Percentiles rank a stretch among this genome's conserved stretches.
These are phyloP conservation scores for Penicillium turbatum DNA, from an alignment of 495 filamentous ascomycete genomes.

Conservation along the genomic window DNA sequence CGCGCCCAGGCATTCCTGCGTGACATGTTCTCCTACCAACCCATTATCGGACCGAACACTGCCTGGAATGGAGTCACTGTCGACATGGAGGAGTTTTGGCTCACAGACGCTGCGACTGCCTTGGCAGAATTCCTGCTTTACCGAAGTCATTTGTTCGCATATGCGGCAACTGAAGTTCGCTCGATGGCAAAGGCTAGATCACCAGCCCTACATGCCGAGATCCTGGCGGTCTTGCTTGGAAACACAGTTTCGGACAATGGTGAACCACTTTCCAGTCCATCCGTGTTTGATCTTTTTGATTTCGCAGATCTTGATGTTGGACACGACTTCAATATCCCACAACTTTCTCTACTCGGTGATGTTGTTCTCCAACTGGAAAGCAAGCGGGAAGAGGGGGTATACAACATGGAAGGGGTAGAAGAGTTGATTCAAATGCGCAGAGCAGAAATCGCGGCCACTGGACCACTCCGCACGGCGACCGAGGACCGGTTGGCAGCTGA, in stretches of 20 bases:
- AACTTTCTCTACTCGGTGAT: slow-evolving; percentile 52
- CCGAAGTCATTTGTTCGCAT: slow-evolving; percentile 72
- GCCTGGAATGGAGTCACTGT: slow-evolving; percentile 63
- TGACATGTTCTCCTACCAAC: slow-evolving; percentile 60
- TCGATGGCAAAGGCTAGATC: slow-evolving; percentile 64
- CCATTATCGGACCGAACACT: slow-evolving; percentile 56
- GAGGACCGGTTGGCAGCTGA: slow-evolving; percentile 55
- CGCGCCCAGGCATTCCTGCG: slow-evolving; percentile 70
- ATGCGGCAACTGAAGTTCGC: slow-evolving; percentile 77
- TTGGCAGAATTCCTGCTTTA: slow-evolving; percentile 70
- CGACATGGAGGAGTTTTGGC: slow-evolving; percentile 57
- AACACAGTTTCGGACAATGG: slow-evolving; percentile 60
- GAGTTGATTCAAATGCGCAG: slow-evolving; percentile 55
- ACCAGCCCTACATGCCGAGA: slow-evolving; percentile 69
- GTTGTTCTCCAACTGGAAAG: slow-evolving; percentile 59
- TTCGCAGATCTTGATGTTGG: slow-evolving; percentile 70
- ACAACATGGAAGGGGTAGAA: slow-evolving; percentile 54
- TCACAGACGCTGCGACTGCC: slow-evolving; percentile 55
- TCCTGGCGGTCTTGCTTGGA: slow-evolving; percentile 75
- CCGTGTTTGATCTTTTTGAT: slow-evolving; percentile 90
- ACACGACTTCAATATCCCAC: slow-evolving; percentile 44
- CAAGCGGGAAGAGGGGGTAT: slow-evolving; percentile 49
- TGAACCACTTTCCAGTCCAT: slow-evolving; percentile 58
- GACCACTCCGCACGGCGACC: slow-evolving; percentile 52
- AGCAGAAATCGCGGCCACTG: slow-evolving; percentile 49